Conservation (phyloP, 2,329 filamentous ascomycete genomes). For the Microcera coccophila region DNA sequence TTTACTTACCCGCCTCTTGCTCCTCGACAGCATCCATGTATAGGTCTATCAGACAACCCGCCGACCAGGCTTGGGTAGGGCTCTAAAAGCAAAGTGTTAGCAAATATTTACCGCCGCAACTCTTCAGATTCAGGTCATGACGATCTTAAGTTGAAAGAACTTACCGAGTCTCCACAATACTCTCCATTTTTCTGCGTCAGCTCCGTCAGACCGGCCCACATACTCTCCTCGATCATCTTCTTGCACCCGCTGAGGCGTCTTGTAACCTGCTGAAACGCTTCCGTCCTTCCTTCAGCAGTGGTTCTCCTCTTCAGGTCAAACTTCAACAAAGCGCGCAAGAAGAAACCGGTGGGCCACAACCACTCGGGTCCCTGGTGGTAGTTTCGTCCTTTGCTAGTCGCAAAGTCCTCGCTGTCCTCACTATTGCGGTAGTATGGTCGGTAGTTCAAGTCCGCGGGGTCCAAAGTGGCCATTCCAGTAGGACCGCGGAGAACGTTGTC, state of each 20-base stretch:
- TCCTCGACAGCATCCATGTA: conserved; percentile 81
- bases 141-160: conserved; percentile 33
- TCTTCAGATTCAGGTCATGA: background rate
- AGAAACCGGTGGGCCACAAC: conserved; percentile 97
- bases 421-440: conserved; percentile 91
- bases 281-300: conserved; percentile 62
- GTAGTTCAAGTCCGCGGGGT: conserved; percentile 90
- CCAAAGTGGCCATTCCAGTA: conserved; percentile 91
- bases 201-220: conserved; percentile 89
- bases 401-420: conserved; percentile 87
- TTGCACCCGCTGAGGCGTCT: conserved; percentile 78
- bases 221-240: conserved; percentile 71
- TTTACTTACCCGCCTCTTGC: conserved; percentile 30
- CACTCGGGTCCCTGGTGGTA: conserved; percentile 98
- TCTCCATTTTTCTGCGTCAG: conserved; percentile 86
- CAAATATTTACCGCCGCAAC: conserved; percentile 4
- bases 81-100: conserved; percentile 49
- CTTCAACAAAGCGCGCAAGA: conserved; percentile 83
- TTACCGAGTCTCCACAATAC: conserved; percentile 81
- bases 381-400: conserved; percentile 89
- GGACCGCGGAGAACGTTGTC: conserved; percentile 80
- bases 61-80: conserved; percentile 95
- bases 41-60: conserved; percentile 88
- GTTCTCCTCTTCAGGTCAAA: conserved; percentile 75
- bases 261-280: conserved; percentile 94